These are phyloP conservation scores for Fraxinus sp. DNA, from an alignment of 305 asterid species.

Conservation along the genomic window DNA sequence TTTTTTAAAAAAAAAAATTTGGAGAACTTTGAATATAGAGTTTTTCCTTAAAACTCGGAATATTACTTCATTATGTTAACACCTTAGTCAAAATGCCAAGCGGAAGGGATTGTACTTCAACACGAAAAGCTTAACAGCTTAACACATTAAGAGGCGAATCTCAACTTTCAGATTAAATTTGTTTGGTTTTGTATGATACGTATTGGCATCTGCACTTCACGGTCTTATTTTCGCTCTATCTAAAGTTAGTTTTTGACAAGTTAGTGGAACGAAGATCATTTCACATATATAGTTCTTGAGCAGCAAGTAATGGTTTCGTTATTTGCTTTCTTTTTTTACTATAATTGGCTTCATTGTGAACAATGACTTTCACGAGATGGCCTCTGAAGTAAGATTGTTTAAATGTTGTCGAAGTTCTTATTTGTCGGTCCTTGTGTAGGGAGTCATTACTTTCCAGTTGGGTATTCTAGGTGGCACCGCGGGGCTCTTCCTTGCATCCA, in stretches of 20 bases:
- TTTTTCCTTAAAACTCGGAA: too few relatives aligned
- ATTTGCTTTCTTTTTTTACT: slow-evolving; percentile 58
- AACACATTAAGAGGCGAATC: too few relatives aligned
- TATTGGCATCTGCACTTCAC: slow-evolving; percentile 69
- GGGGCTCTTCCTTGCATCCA: slow-evolving; percentile 66
- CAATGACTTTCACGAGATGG: slow-evolving; percentile 58
- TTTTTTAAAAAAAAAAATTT: too few relatives aligned
- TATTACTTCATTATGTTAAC: too few relatives aligned
- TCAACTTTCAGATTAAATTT: too few relatives aligned
- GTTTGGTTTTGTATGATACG: slow-evolving; percentile 63
- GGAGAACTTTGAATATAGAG: too few relatives aligned
- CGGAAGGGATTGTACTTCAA: too few relatives aligned
- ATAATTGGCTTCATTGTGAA: slow-evolving; percentile 60
- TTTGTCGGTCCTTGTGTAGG: slow-evolving; percentile 65
- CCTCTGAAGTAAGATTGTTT: slow-evolving; percentile 51
- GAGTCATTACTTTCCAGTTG: slow-evolving; percentile 63
- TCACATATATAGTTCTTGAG: slow-evolving; percentile 77
- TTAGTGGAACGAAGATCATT: slow-evolving; percentile 64
- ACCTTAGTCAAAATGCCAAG: too few relatives aligned
- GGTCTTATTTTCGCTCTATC: slow-evolving; percentile 82
- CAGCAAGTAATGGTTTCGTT: slow-evolving; percentile 86
- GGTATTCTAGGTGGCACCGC: slow-evolving; percentile 81
- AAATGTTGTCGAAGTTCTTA: slow-evolving; percentile 51
- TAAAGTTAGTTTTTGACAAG: slow-evolving; percentile 56
- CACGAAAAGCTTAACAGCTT: too few relatives aligned